A percentile compares a stretch with the other conserved stretches of the same genome.
Conservation (phyloP, 1,284 basidiomycete genomes). For the Filobasidium uniguttulatum region DNA sequence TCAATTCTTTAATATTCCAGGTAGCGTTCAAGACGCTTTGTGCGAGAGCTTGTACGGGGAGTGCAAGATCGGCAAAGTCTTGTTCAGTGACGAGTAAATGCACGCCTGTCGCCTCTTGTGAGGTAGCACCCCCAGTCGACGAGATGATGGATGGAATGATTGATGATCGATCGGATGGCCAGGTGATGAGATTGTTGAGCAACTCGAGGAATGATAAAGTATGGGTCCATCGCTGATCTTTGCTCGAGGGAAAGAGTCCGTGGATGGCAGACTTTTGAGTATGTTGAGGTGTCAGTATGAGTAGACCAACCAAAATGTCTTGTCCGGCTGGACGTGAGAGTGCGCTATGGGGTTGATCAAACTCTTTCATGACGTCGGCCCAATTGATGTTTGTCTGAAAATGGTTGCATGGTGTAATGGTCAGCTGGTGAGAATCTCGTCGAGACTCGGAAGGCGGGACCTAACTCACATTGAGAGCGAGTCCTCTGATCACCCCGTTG, state of each 20-base stretch:
- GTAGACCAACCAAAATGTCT: slow-evolving; percentile 13
- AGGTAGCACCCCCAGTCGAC: too few species aligned
- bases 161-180: slow-evolving; percentile 82
- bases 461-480: slow-evolving; percentile 55
- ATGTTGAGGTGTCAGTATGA: slow-evolving; percentile 36
- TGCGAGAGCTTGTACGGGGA: slow-evolving; percentile 1
- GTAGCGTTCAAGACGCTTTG: slow-evolving; percentile 7
- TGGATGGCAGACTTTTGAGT: slow-evolving; percentile 34
- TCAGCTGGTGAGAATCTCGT: slow-evolving; percentile 7
- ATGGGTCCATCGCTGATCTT: slow-evolving; percentile 54
- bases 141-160: slow-evolving; percentile 72
- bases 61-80: slow-evolving; percentile 12
- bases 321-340: slow-evolving; percentile 20
- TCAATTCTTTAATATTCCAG: slow-evolving; percentile 18
- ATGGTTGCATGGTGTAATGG: slow-evolving; percentile 20
- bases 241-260: slow-evolving; percentile 32
- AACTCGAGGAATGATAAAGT: slow-evolving; percentile 72
- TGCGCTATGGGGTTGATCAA: slow-evolving; percentile 29
- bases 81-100: slow-evolving; percentile 13
- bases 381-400: slow-evolving; percentile 57
- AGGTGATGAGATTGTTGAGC: slow-evolving; percentile 70
- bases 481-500: slow-evolving; percentile 45
- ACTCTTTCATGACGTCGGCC: slow-evolving; percentile 46
- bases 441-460: slow-evolving; percentile 40
- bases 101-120: too few species aligned